Evolutionary conservation across 1,139 yeast genomes (phyloP), one percentile per base, ranked within the genome.

Genomic region (Candida labiduridarum): DNA sequence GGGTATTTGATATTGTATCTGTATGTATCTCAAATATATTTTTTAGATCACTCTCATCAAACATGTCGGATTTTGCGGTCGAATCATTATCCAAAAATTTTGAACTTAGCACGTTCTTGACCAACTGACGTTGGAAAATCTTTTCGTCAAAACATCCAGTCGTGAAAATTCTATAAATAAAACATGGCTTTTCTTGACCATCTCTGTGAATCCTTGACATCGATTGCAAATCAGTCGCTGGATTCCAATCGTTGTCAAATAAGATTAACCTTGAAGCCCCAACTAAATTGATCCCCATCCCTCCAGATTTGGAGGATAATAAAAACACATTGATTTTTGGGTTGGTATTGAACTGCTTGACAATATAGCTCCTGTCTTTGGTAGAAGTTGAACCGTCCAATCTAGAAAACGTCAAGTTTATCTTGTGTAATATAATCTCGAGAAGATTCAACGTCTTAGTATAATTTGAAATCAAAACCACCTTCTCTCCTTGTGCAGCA

Each of bases 131-230:
- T 66, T 94, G 98, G 55, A 88, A 85, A 5, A 94, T 91, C 69
- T 94, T 94, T 63, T 94, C 99, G 64, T 94, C 99, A 43, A 94
- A 89, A 52, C 92, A 84, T 0, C 99, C 99, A 0, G 96, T 83
- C 0, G 92, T 86, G 45, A 87, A 70, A n/a, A 94, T 67, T 56
- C 99, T 76, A 63, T 94, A 95, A 29, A 94, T 85, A 62, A 72
- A 87, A 9, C 92, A 96, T 0, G 91, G 92, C 47, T 71, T 78
- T 48, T 69, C 78, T 64, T 94, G 99, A 0, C 99, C 99, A 65
- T 94, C 97, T 57, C 99, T 74, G 62, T 92, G 97, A 5, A 94
- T 86, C 55, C 99, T 72, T 0, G 97, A 96, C 96, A 94, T 90
- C 0, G 98, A 96, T 66, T 94, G 99, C 29, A 88, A 67, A 65